These are phyloP conservation scores for Xylaria sp. DNA, from an alignment of 2,329 filamentous ascomycete genomes.

Conservation along the genomic window DNA sequence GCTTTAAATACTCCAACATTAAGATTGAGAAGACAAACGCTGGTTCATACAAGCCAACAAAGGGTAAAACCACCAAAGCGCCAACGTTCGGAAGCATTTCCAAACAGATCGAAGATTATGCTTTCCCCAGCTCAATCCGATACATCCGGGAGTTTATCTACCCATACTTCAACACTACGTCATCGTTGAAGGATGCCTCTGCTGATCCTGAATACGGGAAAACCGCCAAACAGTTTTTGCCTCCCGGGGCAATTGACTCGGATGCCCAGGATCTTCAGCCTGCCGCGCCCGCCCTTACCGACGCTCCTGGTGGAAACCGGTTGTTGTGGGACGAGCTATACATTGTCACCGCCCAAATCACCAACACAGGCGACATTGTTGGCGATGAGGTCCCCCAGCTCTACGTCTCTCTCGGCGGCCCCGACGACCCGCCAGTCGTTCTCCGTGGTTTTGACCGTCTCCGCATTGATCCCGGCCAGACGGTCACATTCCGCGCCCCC, in stretches of 20 bases:
- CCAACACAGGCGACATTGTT: slow-evolving; percentile 72
- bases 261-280: slow-evolving; percentile 66
- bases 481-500: slow-evolving; percentile 71
- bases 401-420: slow-evolving; percentile 83
- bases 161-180: slow-evolving; percentile 75
- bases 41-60: slow-evolving; percentile 66
- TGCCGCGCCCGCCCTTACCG: slow-evolving; percentile 53
- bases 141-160: slow-evolving; percentile 71
- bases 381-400: slow-evolving; percentile 81
- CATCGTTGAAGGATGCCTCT: slow-evolving; percentile 65
- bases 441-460: slow-evolving; percentile 87
- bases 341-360: slow-evolving; percentile 73
- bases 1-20: slow-evolving; percentile 78
- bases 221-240: slow-evolving; percentile 68
- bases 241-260: slow-evolving; percentile 65
- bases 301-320: slow-evolving; percentile 71
- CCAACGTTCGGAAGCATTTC: slow-evolving; percentile 73
- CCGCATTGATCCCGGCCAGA: slow-evolving; percentile 75
- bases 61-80: slow-evolving; percentile 70
- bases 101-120: slow-evolving; percentile 71
- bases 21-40: slow-evolving; percentile 63
- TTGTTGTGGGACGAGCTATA: slow-evolving; percentile 76
- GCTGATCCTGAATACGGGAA: slow-evolving; percentile 69
- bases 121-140: slow-evolving; percentile 70
- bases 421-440: slow-evolving; percentile 72